Conservation (phyloP, 495 filamentous ascomycete genomes). For the Aspergillus haitiensis region DNA sequence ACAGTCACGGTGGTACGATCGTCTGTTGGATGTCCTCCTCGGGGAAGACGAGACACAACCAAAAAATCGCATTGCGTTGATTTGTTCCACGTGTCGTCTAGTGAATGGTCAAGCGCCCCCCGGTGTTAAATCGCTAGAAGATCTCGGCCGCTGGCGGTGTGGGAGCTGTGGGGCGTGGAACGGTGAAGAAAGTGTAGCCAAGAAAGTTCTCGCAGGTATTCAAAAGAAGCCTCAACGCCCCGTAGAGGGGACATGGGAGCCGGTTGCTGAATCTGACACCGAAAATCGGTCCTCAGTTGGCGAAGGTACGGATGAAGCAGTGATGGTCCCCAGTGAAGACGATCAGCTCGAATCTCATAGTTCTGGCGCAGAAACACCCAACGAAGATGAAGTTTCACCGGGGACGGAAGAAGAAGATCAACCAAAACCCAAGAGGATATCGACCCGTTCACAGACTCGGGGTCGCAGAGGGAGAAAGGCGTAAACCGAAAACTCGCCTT, state of each 20-base stretch:
- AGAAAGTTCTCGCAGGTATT: constrained; percentile 53
- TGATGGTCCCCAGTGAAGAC: constrained; percentile 34
- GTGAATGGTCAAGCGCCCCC: constrained; percentile 97
- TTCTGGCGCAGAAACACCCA: constrained; percentile 19
- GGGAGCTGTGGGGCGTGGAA: constrained; percentile 82
- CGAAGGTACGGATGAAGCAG: constrained; percentile 29
- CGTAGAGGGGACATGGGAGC: constrained; percentile 26
- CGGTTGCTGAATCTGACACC: constrained; percentile 23
- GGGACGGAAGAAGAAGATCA: constrained; percentile 16
- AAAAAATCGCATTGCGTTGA: constrained; percentile 85
- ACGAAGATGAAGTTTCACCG: constrained; percentile 2
- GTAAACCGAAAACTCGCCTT: neutral
- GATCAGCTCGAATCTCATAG: constrained; percentile 26
- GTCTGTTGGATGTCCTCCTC: constrained; percentile 84
- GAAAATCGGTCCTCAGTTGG: constrained; percentile 24
- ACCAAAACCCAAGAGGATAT: constrained; percentile 9
- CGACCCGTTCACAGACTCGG: constrained; percentile 10
- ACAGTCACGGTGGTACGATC: constrained; percentile 84
- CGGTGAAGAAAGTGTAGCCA: constrained; percentile 73
- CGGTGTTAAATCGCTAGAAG: constrained; percentile 71
- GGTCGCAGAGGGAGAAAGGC: constrained; percentile 7
- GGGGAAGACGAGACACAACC: constrained; percentile 94
- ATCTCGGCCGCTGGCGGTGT: constrained; percentile 88
- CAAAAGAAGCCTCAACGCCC: constrained; percentile 26
- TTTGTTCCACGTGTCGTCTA: constrained; percentile 78